Evolutionary conservation across 2,329 filamentous ascomycete genomes (phyloP).

Genomic region (Diaporthe sp.): DNA sequence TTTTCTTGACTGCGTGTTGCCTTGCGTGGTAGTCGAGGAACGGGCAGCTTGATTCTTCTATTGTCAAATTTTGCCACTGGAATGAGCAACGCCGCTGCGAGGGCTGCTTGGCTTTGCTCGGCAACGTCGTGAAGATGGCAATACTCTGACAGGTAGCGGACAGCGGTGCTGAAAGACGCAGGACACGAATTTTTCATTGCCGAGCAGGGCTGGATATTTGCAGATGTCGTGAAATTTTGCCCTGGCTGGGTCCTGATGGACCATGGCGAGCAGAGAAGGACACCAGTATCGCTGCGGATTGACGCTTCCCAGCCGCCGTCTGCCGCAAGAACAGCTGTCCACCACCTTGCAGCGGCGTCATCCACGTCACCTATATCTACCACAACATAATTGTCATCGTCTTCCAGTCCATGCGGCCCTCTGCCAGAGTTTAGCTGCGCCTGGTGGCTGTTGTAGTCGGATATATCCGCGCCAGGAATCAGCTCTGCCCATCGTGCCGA

Average conservation of each 20-base stretch:
- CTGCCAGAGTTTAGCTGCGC: not conserved
- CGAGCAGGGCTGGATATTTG: not conserved
- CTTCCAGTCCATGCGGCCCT: not conserved
- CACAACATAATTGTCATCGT: not conserved
- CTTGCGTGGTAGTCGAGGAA: not conserved
- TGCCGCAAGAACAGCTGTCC: constrained; percentile 41
- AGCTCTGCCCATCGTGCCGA: constrained; percentile 45
- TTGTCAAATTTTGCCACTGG: constrained; percentile 41
- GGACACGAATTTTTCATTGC: constrained; percentile 28
- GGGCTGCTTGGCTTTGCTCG: constrained; percentile 41
- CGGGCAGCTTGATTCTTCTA: constrained; percentile 29
- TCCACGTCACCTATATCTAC: constrained; percentile 41
- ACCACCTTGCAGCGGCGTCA: constrained; percentile 43
- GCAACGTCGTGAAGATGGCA: constrained; percentile 41
- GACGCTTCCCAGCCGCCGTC: constrained; percentile 41
- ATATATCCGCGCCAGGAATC: constrained; percentile 39
- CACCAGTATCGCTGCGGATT: constrained; percentile 34
- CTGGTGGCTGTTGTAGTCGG: constrained; percentile 37
- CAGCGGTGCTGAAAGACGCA: constrained; percentile 39
- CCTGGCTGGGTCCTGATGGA: constrained; percentile 36
- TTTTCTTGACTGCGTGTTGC: not conserved
- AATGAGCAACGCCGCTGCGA: constrained; percentile 43
- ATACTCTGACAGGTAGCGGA: constrained; percentile 42
- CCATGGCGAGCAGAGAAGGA: constrained; percentile 40
- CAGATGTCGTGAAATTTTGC: constrained; percentile 19